phyloP scores from a whole-genome alignment of 495 filamentous ascomycete species.

The Margaritispora aquatica region DNA sequence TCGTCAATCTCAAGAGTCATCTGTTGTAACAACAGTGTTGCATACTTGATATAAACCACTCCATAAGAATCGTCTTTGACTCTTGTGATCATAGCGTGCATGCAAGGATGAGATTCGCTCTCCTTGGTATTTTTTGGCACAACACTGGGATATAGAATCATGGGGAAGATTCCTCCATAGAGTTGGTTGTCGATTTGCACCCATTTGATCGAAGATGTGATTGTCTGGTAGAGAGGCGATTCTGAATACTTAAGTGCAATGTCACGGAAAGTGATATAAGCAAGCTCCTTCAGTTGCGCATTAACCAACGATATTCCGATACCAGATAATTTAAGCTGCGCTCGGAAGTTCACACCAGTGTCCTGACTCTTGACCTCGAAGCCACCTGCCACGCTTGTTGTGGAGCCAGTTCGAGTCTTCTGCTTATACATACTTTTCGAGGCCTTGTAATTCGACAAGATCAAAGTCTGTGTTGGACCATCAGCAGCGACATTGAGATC shows the following conservation, averaged over 20 bases:
- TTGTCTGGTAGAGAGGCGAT: conserved; percentile 85
- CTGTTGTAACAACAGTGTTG: conserved; percentile 86
- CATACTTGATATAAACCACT: conserved; percentile 97
- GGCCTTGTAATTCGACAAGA: conserved; percentile 88
- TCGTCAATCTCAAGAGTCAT: conserved; percentile 98
- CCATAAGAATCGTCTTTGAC: conserved; percentile 99
- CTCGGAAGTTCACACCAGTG: conserved; percentile 80
- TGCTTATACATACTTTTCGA: conserved; percentile 95
- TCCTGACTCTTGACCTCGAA: conserved; percentile 93
- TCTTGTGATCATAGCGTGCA: conserved; percentile 83
- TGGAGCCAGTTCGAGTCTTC: conserved; percentile 48
- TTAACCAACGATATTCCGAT: conserved; percentile 94
- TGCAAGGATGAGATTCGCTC: conserved; percentile 91
- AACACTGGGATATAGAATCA: conserved; percentile 96
- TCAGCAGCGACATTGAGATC: conserved; percentile 94
- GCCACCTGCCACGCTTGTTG: conserved; percentile 54
- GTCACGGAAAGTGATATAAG: conserved; percentile 91
- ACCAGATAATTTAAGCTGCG: conserved; percentile 79
- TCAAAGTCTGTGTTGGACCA: conserved; percentile 88
- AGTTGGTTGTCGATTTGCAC: conserved; percentile 99
- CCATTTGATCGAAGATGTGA: conserved; percentile 90
- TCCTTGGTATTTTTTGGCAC: conserved; percentile 97
- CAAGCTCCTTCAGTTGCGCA: conserved; percentile 80
- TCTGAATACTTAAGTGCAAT: conserved; percentile 88
- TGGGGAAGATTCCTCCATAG: conserved; percentile 96